Evolutionary conservation across 2,329 filamentous ascomycete genomes (phyloP).

Genomic region (Ceratocystiopsis sp.): DNA sequence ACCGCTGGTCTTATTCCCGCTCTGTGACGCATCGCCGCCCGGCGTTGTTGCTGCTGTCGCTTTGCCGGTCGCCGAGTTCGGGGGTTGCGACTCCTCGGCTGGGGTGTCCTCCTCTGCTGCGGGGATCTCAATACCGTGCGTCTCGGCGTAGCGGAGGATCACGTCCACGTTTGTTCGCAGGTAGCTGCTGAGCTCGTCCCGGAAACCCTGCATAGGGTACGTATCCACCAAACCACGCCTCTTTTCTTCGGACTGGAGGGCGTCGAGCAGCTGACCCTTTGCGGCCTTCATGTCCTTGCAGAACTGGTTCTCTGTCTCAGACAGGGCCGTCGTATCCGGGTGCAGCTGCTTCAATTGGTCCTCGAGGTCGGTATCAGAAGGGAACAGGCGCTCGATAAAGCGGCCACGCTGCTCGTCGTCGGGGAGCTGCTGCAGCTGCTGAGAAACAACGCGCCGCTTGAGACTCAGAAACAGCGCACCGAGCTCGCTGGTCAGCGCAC

Average conservation of each 20-base stretch:
- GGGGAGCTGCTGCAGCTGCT: conserved; percentile 2
- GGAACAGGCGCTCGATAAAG: conserved; percentile 37
- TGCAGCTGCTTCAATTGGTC: conserved; percentile 22
- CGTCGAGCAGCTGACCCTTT: conserved; percentile 30
- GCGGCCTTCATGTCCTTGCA: conserved; percentile 9
- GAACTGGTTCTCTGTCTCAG: conserved; percentile 8
- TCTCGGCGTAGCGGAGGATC: conserved; percentile 20
- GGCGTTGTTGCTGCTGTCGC: not conserved
- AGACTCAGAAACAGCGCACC: conserved; percentile 28
- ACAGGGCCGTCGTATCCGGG: conserved; percentile 14
- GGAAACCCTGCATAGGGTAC: conserved; percentile 22
- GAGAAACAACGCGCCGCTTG: conserved; percentile 19
- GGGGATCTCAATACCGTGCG: conserved; percentile 21
- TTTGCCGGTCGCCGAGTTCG: not conserved
- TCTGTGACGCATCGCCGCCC: not conserved
- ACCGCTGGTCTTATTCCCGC: no score
- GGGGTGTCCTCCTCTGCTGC: conserved; percentile 14
- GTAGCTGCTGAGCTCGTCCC: conserved; percentile 17
- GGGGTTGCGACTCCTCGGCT: conserved; percentile 7
- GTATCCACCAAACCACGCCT: conserved; percentile 19
- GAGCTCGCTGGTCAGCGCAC: conserved; percentile 23
- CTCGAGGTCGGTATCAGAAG: conserved; percentile 37
- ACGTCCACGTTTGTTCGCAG: conserved; percentile 16
- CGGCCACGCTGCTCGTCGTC: conserved; percentile 4
- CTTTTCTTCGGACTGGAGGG: conserved; percentile 31